phyloP scores from a whole-genome alignment of 352 stramenopile genomes.

The Phytophthora sojae region DNA sequence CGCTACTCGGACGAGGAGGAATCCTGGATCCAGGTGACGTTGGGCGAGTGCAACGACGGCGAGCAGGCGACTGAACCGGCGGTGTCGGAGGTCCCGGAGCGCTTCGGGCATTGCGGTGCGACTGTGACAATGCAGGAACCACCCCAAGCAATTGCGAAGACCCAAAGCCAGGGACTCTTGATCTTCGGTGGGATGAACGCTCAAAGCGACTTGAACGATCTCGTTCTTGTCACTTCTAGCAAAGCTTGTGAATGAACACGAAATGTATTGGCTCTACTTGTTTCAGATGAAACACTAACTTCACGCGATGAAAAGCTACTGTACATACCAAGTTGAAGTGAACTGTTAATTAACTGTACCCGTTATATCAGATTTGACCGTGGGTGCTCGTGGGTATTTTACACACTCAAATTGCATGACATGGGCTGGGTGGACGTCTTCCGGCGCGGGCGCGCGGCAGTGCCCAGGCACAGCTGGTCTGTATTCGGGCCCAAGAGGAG shows the following conservation, averaged over 20 bases:
- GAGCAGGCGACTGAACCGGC: constrained; percentile 3
- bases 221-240: constrained; percentile 27
- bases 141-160: neutral
- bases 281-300: too few species aligned
- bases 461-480: constrained; percentile 58
- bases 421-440: constrained; percentile 45
- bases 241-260: neutral
- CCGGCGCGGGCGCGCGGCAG: constrained; percentile 29
- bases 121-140: constrained; percentile 14
- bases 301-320: too few species aligned
- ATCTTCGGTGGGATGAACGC: constrained; percentile 71
- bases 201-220: constrained; percentile 49
- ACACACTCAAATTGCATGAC: neutral
- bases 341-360: neutral
- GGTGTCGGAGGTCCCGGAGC: constrained; percentile 15
- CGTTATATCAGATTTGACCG: too few species aligned
- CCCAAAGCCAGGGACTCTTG: constrained; percentile 32
- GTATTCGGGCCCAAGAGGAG: constrained; percentile 49
- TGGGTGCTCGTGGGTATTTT: too few species aligned
- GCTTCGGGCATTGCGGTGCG: constrained; percentile 56
- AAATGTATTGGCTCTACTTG: too few species aligned
- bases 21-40: constrained; percentile 42
- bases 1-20: constrained; percentile 56
- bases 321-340: neutral
- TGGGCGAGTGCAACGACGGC: neutral